Percentiles rank a stretch among this genome's conserved stretches.
Conservation (phyloP, 305 asterid species). For the Fraxinus xanthoxyloides region DNA sequence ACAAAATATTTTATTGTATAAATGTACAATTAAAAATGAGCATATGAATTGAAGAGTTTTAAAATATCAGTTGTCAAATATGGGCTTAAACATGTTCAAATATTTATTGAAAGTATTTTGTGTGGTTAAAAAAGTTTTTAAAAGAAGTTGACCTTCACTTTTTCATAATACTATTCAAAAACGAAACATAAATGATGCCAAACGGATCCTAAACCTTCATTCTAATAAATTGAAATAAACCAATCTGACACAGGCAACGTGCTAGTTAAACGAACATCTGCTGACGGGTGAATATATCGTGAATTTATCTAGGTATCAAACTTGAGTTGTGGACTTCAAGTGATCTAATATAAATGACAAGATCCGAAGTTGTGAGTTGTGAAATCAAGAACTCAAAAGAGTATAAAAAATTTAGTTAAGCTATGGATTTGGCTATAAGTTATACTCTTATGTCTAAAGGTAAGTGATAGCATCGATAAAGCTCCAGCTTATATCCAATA, state of each 20-base stretch:
- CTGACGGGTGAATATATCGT: not conserved
- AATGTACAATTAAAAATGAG: too few species aligned
- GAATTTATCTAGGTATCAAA: not conserved
- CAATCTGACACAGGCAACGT: not conserved
- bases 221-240: not conserved
- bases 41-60: too few species aligned
- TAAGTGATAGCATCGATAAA: not conserved
- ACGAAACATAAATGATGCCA: not conserved
- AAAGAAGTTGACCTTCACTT: not conserved
- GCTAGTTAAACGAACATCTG: not conserved
- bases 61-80: not conserved
- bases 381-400: conserved; percentile 12
- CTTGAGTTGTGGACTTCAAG: not conserved
- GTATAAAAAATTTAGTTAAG: conserved; percentile 1
- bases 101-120: not conserved
- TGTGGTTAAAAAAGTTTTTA: not conserved
- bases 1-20: too few species aligned
- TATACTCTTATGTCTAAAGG: not conserved
- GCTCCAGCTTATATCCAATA: not conserved
- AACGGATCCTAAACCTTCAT: not conserved
- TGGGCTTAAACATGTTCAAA: not conserved
- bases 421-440: conserved; percentile 23
- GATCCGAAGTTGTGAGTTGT: conserved; percentile 3
- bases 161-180: not conserved
- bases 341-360: conserved; percentile 5